Evolutionary conservation across 805 yeast genomes (phyloP), one percentile per base, ranked within the genome.

Genomic region (Clavispora phyllophila): DNA sequence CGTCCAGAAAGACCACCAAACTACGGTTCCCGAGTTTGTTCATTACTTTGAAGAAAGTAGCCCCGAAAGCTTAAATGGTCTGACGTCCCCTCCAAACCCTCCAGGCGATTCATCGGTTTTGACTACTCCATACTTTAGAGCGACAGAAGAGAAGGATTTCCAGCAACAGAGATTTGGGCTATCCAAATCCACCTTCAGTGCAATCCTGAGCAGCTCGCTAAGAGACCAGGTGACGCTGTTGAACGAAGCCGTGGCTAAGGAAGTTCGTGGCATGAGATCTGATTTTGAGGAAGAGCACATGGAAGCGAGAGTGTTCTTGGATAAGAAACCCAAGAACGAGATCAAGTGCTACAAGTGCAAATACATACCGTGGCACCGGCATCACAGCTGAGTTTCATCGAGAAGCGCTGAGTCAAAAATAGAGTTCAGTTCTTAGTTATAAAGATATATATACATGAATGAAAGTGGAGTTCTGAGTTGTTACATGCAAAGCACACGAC

Each of bases 331-430:
- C 17, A 27, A 27, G 17, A 44, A 39, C 31, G 43, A 33, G 14
- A 26, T 28, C 19, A 42, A 40, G 39, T 49, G 53, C 39, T 45
- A 40, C 37, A 47, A 45, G 31, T 49, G 53, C 44, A 47, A 43
- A 39, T 47, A 40, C 39, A 18, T 47, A 25, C 51, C 51, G 6
- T 49, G 53, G 51, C 49, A 47, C 39, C 45, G 45, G 39, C 51
- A 47, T 29, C 32, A 37, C 18, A 15, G 15, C 20, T 29, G 20
- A 22, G 23, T 5, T 5, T 22, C n/a, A n/a, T n/a, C n/a, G n/a
- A n/a, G n/a, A 28, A 4, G 18, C 31, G 20, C 19, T 14, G 14
- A 18, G 13, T 8, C n/a, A 7, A 12, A 9, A n/a, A 17, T 33
- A 18, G 14, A 25, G 7, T 19, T 20, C 36, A 20, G 26, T 33